Evolutionary conservation across 805 yeast species (phyloP).

Genomic region (Ogataea neopini): DNA sequence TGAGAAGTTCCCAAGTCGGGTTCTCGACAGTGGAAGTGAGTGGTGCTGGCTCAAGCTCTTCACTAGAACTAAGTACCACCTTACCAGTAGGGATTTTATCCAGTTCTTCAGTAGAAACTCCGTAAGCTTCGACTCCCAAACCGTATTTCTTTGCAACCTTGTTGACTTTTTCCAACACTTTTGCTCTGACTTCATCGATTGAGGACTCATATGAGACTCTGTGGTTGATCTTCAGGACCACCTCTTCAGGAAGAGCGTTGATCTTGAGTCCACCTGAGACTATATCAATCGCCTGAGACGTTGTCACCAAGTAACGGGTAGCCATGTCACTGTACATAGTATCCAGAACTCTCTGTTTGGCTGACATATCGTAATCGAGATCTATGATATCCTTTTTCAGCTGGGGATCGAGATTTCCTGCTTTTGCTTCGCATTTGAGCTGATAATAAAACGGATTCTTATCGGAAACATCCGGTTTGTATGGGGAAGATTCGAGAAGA

Average conservation of each 20-base stretch:
- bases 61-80: neutral
- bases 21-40: neutral
- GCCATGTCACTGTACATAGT: neutral
- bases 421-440: neutral
- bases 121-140: neutral
- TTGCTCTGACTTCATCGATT: neutral
- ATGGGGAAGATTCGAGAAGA: neutral
- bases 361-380: neutral
- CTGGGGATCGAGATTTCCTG: neutral
- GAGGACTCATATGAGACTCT: neutral
- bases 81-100: neutral
- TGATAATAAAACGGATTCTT: neutral
- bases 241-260: slow-evolving; percentile 2
- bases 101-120: neutral
- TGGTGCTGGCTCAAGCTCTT: neutral
- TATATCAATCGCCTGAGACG: neutral
- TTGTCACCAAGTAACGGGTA: neutral
- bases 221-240: neutral
- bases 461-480: neutral
- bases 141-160: neutral
- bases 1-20: neutral
- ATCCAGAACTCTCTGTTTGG: slow-evolving; percentile 1
- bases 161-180: neutral
- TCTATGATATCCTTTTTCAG: neutral
- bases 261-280: neutral